Evolutionary conservation across 495 filamentous ascomycete species (phyloP).

Genomic region (Penicillium alfredii): DNA sequence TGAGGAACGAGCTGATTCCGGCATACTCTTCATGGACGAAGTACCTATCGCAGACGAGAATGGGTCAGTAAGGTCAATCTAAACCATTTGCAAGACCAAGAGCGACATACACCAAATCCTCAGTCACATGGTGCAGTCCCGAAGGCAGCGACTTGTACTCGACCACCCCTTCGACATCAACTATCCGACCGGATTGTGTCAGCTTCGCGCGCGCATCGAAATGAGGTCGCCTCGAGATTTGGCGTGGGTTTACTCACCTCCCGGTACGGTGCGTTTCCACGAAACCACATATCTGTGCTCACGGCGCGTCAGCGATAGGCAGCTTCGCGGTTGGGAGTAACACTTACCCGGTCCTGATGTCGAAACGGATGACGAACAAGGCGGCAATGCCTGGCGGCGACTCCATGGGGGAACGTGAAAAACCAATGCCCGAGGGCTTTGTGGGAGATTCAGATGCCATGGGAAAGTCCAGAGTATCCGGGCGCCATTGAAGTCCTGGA

Average conservation of each 20-base stretch:
- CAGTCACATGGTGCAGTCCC: slow-evolving; percentile 79
- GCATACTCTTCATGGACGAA: slow-evolving; percentile 83
- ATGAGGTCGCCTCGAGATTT: too few species aligned
- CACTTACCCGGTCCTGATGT: slow-evolving; percentile 72
- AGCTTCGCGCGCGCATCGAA: slow-evolving; percentile 13
- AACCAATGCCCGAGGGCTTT: slow-evolving; percentile 30
- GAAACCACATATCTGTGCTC: slow-evolving; percentile 64
- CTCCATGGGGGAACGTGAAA: slow-evolving; percentile 34
- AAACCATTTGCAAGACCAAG: neutral
- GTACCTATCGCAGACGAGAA: slow-evolving; percentile 47
- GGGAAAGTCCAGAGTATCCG: neutral
- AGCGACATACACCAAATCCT: slow-evolving; percentile 68
- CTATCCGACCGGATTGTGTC: slow-evolving; percentile 33
- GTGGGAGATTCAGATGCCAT: slow-evolving; percentile 28
- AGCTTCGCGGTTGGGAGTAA: slow-evolving; percentile 4
- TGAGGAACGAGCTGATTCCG: slow-evolving; percentile 89
- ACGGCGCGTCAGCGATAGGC: slow-evolving; percentile 13
- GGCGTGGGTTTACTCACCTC: slow-evolving; percentile 40
- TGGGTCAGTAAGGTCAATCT: neutral
- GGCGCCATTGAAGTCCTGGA: slow-evolving; percentile 12
- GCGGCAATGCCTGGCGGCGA: slow-evolving; percentile 65
- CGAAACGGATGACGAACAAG: slow-evolving; percentile 82
- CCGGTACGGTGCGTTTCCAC: slow-evolving; percentile 70
- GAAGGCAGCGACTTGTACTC: slow-evolving; percentile 95
- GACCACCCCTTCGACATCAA: slow-evolving; percentile 81